phyloP scores from a whole-genome alignment of 2,329 filamentous ascomycete species.

The Sporothrix dimorphospora region DNA sequence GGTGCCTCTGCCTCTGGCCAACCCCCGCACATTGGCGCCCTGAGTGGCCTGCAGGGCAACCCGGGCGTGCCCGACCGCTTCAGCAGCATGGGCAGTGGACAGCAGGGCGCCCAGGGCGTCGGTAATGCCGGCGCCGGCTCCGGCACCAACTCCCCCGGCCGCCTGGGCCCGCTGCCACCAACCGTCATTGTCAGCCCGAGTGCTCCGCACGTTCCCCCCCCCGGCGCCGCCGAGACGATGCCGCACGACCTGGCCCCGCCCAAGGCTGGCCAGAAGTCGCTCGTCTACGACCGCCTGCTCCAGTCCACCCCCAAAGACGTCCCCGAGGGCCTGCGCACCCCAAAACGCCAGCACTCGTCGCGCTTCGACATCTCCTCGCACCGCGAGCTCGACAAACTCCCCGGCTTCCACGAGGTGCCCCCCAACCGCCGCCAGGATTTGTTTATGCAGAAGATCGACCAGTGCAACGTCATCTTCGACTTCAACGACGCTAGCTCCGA shows the following conservation, averaged over 20 bases:
- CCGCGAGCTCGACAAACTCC: slow-evolving; percentile 93
- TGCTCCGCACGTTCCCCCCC: slow-evolving; percentile 87
- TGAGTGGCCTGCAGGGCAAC: slow-evolving; percentile 41
- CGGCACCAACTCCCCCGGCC: slow-evolving; percentile 63
- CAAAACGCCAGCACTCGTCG: slow-evolving; percentile 87
- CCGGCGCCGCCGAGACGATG: slow-evolving; percentile 95
- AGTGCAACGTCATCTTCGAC: slow-evolving; percentile 99
- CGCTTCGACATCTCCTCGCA: slow-evolving; percentile 97
- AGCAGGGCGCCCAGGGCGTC: slow-evolving; percentile 48
- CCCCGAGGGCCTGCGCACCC: slow-evolving; percentile 90
- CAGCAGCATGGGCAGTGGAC: slow-evolving; percentile 41
- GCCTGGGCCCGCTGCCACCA: slow-evolving; percentile 70
- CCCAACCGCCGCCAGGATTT: slow-evolving; percentile 93
- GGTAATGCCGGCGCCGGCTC: slow-evolving; percentile 34
- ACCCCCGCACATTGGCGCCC: slow-evolving; percentile 43
- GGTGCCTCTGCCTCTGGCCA: slow-evolving; percentile 39
- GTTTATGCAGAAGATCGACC: slow-evolving; percentile 99
- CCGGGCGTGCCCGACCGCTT: slow-evolving; percentile 45
- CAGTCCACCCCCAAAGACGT: slow-evolving; percentile 95
- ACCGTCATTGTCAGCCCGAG: slow-evolving; percentile 95
- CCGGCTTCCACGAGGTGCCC: slow-evolving; percentile 95
- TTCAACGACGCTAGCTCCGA: slow-evolving; percentile 98
- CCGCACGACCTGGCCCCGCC: slow-evolving; percentile 94
- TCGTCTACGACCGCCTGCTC: slow-evolving; percentile 88
- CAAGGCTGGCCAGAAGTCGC: slow-evolving; percentile 85